These are phyloP conservation scores for Candida albicans DNA, from an alignment of 1,139 yeast species.

Conservation along the genomic window DNA sequence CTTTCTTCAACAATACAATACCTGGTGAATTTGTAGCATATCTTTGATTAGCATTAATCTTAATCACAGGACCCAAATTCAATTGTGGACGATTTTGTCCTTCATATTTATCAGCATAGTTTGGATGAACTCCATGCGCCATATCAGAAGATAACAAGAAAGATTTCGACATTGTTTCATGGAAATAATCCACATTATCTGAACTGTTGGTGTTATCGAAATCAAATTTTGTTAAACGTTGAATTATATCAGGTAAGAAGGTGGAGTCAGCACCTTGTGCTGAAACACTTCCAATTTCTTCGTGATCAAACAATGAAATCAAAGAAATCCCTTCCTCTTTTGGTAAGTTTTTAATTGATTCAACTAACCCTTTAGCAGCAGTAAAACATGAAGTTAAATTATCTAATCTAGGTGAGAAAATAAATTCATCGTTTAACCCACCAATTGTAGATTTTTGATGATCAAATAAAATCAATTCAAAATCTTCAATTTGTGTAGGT, in stretches of 20 bases:
- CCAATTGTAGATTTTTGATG: slow-evolving; percentile 82
- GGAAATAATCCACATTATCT: slow-evolving; percentile 30
- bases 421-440: slow-evolving; percentile 86
- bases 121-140: slow-evolving; percentile 97
- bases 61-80: slow-evolving; percentile 90
- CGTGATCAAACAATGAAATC: slow-evolving; percentile 88
- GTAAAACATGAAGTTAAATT: slow-evolving; percentile 86
- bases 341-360: slow-evolving; percentile 44
- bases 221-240: slow-evolving; percentile 56
- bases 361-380: slow-evolving; percentile 69
- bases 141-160: slow-evolving; percentile 91
- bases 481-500: slow-evolving; percentile 68
- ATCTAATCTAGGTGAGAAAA: slow-evolving; percentile 91
- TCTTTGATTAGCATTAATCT: slow-evolving; percentile 91
- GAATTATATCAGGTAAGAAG: slow-evolving; percentile 75
- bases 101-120: slow-evolving; percentile 77
- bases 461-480: slow-evolving; percentile 86
- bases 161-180: slow-evolving; percentile 75
- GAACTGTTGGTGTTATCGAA: slow-evolving; percentile 16
- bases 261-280: slow-evolving; percentile 98
- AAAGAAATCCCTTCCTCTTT: slow-evolving; percentile 62
- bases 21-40: slow-evolving; percentile 95
- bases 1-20: slow-evolving; percentile 68
- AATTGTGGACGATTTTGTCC: slow-evolving; percentile 73
- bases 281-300: slow-evolving; percentile 88